Base-by-base conservation (phyloP, 2,329 filamentous ascomycete species). In the Stachybotrys elegans region DNA sequence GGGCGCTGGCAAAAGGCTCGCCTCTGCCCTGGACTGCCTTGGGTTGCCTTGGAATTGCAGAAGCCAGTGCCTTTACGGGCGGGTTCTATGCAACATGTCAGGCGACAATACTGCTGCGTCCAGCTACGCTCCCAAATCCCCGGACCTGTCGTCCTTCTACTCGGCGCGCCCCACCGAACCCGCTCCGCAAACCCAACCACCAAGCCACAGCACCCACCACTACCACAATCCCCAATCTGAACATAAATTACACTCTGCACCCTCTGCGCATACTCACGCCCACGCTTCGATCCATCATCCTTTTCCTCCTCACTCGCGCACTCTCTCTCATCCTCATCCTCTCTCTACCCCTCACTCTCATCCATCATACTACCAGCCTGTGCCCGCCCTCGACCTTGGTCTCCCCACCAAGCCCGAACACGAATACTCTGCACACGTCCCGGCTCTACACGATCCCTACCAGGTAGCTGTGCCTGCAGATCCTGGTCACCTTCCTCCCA, bases 81-180 rank as follows among this genome's bases (percentile, higher is more conserved):
- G 14, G 25, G 31, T 14, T 16, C 19, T 31, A 35, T 37, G 34
- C 43, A 59, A 55, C 59, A 69, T 66, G 66, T 77, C 78, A 68
- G 69, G 67, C 53, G 67, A 70, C 58, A 71, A 74, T 56, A 67
- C 65, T 51, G 31, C 50, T 12, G n/a, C n/a, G n/a, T 54, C 55
- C 19, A 67, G 63, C 48, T 80, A 79, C 65, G 75, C 72, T 52
- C 77, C 77, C 52, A 76, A 72, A 61, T 79, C 76, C 55, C 77
- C 77, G 57, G 76, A 80, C 66, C 70, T 80, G 52, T 79, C 76
- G 47, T 77, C 72, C 47, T 72, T 79, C 61, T 75, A 71, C 55
- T 65, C 72, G 48, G 58, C 63, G 49, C 52, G 59, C 56, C 59
- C 64, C 58, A 61, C 60, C 51, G 56, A 60, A 47, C 55, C 58